These are phyloP conservation scores for Collybiopsis confluens DNA, from an alignment of 768 basidiomycete species.

Conservation along the genomic window DNA sequence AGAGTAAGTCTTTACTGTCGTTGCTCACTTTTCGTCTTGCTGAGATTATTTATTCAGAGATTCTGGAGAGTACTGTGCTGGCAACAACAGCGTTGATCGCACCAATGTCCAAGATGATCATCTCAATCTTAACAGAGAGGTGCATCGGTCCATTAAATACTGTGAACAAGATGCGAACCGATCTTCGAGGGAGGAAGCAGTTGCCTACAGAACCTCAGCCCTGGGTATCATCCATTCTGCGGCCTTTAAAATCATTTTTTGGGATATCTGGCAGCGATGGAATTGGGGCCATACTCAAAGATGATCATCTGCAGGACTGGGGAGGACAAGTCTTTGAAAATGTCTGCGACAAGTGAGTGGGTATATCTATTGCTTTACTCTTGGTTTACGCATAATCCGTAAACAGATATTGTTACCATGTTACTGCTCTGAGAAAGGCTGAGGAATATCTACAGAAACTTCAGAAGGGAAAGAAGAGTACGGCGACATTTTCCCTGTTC, in stretches of 20 bases:
- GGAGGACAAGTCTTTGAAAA: slow-evolving; percentile 65
- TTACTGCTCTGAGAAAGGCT: slow-evolving; percentile 85
- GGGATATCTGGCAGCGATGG: slow-evolving; percentile 54
- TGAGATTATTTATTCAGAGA: slow-evolving; percentile 34
- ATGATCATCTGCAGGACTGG: slow-evolving; percentile 45
- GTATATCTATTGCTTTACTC: background rate
- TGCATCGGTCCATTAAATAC: slow-evolving; percentile 82
- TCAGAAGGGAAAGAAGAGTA: slow-evolving; percentile 77
- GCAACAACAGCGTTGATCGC: slow-evolving; percentile 47
- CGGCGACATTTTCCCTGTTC: slow-evolving; percentile 68
- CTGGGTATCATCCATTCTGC: slow-evolving; percentile 78
- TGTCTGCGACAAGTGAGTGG: slow-evolving; percentile 57
- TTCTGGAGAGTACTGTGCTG: slow-evolving; percentile 50
- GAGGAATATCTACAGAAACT: slow-evolving; percentile 84
- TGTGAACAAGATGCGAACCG: slow-evolving; percentile 84
- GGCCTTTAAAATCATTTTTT: slow-evolving; percentile 76
- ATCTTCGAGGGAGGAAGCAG: slow-evolving; percentile 82
- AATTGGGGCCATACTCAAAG: slow-evolving; percentile 54
- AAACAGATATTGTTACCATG: slow-evolving; percentile 70
- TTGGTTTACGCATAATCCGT: background rate
- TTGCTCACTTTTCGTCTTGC: background rate
- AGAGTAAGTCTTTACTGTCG: slow-evolving; percentile 41
- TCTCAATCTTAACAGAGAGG: slow-evolving; percentile 69
- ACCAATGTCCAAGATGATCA: slow-evolving; percentile 58
- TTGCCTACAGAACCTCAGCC: slow-evolving; percentile 78